phyloP scores from a whole-genome alignment of 345 rosid genomes.

The Melaleuca alternifolia region DNA sequence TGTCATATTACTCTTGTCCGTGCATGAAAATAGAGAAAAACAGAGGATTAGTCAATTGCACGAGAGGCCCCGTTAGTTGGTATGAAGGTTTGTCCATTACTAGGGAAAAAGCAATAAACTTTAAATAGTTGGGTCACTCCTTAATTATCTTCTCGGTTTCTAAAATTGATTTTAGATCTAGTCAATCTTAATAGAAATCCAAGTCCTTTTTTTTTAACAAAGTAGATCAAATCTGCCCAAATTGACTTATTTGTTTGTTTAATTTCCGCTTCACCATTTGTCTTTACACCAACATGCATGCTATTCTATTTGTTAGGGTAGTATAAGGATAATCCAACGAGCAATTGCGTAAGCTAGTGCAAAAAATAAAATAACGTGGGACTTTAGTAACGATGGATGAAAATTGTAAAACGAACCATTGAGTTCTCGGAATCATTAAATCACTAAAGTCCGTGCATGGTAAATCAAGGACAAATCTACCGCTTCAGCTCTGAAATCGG shows the following conservation, averaged over 20 bases:
- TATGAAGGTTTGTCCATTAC: neutral
- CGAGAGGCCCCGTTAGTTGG: neutral
- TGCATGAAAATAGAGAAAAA: neutral
- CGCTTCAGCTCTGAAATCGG: neutral
- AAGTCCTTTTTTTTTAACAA: neutral
- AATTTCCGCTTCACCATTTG: neutral
- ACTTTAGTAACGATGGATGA: fast-evolving
- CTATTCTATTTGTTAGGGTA: neutral
- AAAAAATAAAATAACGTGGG: neutral
- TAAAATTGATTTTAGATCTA: neutral
- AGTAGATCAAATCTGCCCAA: neutral
- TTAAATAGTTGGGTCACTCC: neutral
- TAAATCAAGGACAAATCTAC: neutral
- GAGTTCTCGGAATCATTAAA: no score
- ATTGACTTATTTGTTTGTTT: neutral
- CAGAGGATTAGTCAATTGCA: neutral
- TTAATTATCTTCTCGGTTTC: neutral
- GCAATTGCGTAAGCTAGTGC: neutral
- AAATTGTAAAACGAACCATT: neutral
- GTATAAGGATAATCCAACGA: neutral
- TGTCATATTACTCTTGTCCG: neutral
- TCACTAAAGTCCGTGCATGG: neutral
- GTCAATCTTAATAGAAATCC: neutral
- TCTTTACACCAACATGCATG: neutral
- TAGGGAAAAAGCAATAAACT: neutral